phyloP scores from a whole-genome alignment of 208 protist genomes.

The Giardia duodenalis region DNA sequence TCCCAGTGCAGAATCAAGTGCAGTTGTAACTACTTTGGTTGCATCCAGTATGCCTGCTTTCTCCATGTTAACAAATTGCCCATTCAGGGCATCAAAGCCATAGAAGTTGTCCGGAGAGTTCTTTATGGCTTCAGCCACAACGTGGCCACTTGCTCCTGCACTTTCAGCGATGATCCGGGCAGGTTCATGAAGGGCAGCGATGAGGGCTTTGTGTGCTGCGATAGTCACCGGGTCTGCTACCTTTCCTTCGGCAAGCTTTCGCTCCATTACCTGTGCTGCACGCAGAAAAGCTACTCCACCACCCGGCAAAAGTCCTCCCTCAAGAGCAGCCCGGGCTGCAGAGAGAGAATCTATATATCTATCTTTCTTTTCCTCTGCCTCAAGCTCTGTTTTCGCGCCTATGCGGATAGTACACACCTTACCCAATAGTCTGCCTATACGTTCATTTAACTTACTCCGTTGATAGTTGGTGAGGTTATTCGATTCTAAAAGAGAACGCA shows the following conservation, averaged over 20 bases:
- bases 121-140: not conserved
- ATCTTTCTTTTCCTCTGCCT: not conserved
- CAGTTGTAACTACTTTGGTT: not conserved
- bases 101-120: too few species aligned
- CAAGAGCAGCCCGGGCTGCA: not conserved
- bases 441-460: not conserved
- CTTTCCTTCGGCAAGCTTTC: not conserved
- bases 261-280: not conserved
- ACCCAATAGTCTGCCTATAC: not conserved
- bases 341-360: not conserved
- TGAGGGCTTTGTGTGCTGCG: not conserved
- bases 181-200: not conserved
- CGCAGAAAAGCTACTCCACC: not conserved
- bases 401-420: not conserved
- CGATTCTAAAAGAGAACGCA: too few species aligned
- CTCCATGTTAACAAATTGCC: not conserved
- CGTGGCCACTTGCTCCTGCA: not conserved
- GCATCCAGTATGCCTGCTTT: not conserved
- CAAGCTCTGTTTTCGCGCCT: not conserved
- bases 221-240: not conserved
- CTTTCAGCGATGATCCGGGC: not conserved
- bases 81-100: not conserved
- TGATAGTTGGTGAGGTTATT: not conserved
- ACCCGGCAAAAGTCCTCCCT: not conserved
- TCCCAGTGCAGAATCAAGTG: not conserved